These are phyloP conservation scores for Miscanthus sacchariflorus DNA, from an alignment of 202 grass and related monocot genomes.

Conservation along the genomic window DNA sequence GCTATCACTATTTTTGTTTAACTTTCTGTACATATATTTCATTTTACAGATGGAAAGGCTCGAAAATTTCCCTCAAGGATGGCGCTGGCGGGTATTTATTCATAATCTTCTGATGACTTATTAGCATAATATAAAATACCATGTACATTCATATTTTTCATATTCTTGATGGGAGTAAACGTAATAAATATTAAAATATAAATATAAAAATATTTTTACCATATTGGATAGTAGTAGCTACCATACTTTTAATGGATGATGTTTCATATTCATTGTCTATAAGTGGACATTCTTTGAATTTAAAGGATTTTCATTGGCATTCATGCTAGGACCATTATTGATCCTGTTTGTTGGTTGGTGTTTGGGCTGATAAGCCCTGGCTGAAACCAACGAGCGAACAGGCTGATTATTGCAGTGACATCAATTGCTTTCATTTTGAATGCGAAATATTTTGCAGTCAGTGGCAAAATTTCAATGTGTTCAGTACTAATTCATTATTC, in stretches of 20 bases:
- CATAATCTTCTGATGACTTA: neutral
- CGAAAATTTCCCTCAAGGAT: neutral
- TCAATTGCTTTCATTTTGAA: too few relatives aligned
- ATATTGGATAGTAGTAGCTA: neutral
- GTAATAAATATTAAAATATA: neutral
- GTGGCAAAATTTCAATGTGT: too few relatives aligned
- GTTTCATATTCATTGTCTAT: neutral
- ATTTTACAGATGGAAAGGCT: constrained; percentile 14
- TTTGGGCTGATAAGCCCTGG: too few relatives aligned
- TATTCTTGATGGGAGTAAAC: neutral
- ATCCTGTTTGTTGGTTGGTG: too few relatives aligned
- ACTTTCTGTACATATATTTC: neutral
- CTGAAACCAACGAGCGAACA: too few relatives aligned
- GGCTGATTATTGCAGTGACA: too few relatives aligned
- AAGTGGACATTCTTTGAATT: neutral
- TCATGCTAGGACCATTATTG: too few relatives aligned
- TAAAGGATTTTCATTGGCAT: too few relatives aligned
- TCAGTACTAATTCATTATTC: too few relatives aligned
- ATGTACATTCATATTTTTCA: neutral
- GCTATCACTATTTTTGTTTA: neutral
- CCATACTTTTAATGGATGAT: neutral
- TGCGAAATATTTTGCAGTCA: too few relatives aligned
- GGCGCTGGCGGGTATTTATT: constrained; percentile 20
- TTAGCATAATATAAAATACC: neutral
- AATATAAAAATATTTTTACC: neutral